These are phyloP conservation scores for Colletotrichum incanum DNA, from an alignment of 2,329 filamentous ascomycete species.

Conservation along the genomic window DNA sequence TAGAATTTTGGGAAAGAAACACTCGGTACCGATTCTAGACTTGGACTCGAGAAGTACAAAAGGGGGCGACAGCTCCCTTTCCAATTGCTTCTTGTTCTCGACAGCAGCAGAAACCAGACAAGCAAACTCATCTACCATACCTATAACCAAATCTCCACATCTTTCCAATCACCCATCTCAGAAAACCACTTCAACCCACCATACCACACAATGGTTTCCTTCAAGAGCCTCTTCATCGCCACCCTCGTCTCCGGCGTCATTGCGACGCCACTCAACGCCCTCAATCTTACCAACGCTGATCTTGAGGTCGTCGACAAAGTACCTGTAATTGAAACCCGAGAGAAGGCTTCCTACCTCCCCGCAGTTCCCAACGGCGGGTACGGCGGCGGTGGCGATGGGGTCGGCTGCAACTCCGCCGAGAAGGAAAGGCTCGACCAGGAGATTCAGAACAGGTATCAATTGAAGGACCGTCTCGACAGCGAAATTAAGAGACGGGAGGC, in stretches of 20 bases:
- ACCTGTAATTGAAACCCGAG: slow-evolving; percentile 2
- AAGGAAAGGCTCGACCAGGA: slow-evolving; percentile 45
- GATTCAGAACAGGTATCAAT: slow-evolving; percentile 48
- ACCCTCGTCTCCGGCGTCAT: slow-evolving; percentile 19
- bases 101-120: background rate
- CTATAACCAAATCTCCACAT: background rate
- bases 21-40: slow-evolving; percentile 5
- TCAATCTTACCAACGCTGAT: background rate
- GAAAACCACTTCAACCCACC: background rate
- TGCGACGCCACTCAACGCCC: background rate
- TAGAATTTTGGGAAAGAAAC: background rate
- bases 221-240: slow-evolving; percentile 24
- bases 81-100: accelerated
- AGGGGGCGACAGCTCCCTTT: background rate
- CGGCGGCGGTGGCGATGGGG: slow-evolving; percentile 5
- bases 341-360: background rate
- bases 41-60: background rate
- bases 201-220: slow-evolving; percentile 20
- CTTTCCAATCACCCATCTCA: background rate
- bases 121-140: background rate
- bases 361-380: background rate
- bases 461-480: slow-evolving; percentile 47
- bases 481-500: slow-evolving; percentile 31
- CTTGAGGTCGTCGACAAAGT: background rate
- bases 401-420: background rate